phyloP scores from a whole-genome alignment of 148 eudicot species.

The Oxyria digyna region DNA sequence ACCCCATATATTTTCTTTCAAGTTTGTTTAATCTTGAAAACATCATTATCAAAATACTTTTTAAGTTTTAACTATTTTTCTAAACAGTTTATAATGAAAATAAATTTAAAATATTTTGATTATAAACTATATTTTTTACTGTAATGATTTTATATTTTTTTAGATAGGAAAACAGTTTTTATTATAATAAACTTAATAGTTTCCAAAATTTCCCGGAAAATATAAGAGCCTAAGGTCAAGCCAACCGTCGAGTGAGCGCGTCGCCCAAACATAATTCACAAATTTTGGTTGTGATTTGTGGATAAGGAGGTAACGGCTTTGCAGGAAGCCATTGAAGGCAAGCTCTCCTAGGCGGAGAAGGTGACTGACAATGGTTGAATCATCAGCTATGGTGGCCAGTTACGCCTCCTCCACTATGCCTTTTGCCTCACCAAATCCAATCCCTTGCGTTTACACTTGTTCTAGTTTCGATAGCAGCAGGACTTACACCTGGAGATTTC shows the following conservation, averaged over 20 bases:
- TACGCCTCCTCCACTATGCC: background rate
- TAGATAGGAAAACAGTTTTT: no score
- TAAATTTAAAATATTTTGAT: no score
- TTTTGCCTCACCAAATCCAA: background rate
- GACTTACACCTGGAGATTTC: background rate
- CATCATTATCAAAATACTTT: background rate
- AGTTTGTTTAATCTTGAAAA: no score
- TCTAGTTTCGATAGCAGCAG: background rate
- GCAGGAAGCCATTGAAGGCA: conserved; percentile 1
- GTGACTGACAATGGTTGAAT: background rate
- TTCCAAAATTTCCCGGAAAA: background rate
- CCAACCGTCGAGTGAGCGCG: conserved; percentile 3
- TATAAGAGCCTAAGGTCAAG: background rate
- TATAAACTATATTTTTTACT: no score
- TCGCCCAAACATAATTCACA: background rate
- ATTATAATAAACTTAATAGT: no score
- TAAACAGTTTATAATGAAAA: no score
- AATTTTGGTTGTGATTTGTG: background rate
- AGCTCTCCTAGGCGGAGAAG: background rate
- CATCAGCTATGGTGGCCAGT: conserved; percentile 2
- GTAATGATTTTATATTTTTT: no score
- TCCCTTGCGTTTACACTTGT: background rate
- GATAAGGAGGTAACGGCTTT: conserved; percentile 7
- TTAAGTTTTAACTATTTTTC: no score
- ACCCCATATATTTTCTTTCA: no score